These are phyloP conservation scores for Stereum hirsutum DNA, from an alignment of 1,284 basidiomycete species.

Conservation along the genomic window DNA sequence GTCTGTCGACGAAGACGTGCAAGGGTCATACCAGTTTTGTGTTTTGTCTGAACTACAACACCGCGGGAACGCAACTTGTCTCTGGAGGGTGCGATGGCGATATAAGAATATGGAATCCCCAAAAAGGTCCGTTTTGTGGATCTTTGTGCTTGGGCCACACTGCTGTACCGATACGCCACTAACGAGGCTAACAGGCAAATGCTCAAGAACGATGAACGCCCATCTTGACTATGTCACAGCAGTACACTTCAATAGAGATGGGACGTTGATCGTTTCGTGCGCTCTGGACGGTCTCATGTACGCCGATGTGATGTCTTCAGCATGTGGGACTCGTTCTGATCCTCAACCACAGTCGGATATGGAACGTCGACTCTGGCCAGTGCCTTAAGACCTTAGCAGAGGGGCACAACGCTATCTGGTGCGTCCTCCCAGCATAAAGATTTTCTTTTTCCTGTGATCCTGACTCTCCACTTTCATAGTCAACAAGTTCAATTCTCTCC, in stretches of 20 bases:
- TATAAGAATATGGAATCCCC: conserved; percentile 87
- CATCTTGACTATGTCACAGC: conserved; percentile 94
- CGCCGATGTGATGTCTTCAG: conserved; percentile 17
- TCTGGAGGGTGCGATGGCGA: conserved; percentile 92
- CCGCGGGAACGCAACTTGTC: conserved; percentile 79
- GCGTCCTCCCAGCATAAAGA: conserved; percentile 17
- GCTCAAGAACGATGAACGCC: conserved; percentile 78
- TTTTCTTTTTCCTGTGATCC: conserved; percentile 4
- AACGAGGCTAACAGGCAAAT: conserved; percentile 63
- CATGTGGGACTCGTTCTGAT: neutral
- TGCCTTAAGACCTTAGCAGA: conserved; percentile 96
- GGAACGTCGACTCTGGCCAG: conserved; percentile 89
- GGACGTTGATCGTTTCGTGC: conserved; percentile 85
- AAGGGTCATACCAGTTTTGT: conserved; percentile 85
- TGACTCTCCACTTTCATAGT: conserved; percentile 26
- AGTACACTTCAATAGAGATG: conserved; percentile 91
- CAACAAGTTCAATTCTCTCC: conserved; percentile 91
- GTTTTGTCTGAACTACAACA: conserved; percentile 88
- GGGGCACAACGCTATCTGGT: conserved; percentile 84
- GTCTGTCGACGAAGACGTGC: conserved; percentile 55
- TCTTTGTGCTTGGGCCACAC: too few species aligned
- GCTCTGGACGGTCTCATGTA: conserved; percentile 92
- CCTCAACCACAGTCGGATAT: conserved; percentile 65
- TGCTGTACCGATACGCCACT: too few species aligned
- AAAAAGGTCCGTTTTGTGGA: conserved; percentile 43